Percentiles rank a stretch among this genome's conserved stretches.
Evolutionary conservation across 2,329 filamentous ascomycete genomes (phyloP).

Genomic region (Calonectria crousiana): DNA sequence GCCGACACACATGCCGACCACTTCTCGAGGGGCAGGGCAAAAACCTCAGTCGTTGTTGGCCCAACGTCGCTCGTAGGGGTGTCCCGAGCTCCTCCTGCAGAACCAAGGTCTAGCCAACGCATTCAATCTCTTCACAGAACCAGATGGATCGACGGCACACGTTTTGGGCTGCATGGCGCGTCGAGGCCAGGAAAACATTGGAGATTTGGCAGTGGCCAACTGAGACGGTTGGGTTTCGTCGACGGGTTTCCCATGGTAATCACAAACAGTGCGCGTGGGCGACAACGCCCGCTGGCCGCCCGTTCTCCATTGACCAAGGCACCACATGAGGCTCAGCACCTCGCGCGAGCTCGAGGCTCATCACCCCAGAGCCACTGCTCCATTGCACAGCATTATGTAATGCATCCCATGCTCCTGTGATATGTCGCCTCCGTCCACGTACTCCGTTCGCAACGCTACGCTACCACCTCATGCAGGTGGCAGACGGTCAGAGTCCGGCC

Average conservation of each 20-base stretch:
- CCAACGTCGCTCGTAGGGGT: constrained; percentile 5
- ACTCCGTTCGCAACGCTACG: background rate
- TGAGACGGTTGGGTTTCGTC: background rate
- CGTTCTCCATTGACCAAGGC: background rate
- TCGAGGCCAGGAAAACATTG: constrained; percentile 2
- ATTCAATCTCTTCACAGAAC: constrained; percentile 16
- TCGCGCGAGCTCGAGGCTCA: background rate
- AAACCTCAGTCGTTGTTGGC: background rate
- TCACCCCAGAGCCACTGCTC: background rate
- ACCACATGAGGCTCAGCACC: background rate
- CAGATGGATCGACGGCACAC: constrained; percentile 23
- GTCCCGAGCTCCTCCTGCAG: constrained; percentile 2
- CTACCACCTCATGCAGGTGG: constrained; percentile 2
- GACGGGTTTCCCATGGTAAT: background rate
- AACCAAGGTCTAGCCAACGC: constrained; percentile 8
- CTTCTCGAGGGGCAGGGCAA: background rate
- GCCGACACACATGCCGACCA: background rate
- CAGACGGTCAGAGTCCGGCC: constrained; percentile 2
- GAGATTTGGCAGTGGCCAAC: constrained; percentile 1
- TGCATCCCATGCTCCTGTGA: background rate
- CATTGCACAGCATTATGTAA: constrained; percentile 1
- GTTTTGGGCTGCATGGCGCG: constrained; percentile 13
- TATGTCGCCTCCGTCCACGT: constrained; percentile 3
- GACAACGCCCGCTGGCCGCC: background rate
- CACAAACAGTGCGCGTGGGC: background rate